Conservation (phyloP, 306 rosid genomes). For the Quercus aquifolioides region DNA sequence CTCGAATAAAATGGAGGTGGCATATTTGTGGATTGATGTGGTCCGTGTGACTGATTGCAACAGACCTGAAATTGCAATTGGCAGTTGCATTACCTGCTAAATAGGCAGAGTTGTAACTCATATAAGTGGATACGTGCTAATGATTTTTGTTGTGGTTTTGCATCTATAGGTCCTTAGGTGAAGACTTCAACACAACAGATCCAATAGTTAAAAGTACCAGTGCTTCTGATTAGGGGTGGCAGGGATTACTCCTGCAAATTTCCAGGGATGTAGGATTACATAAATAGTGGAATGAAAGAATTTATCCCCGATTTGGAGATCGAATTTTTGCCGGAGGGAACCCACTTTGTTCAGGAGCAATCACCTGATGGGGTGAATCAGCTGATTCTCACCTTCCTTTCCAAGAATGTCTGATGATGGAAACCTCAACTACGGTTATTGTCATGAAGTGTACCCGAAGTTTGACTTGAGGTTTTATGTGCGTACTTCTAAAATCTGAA, state of each 20-base stretch:
- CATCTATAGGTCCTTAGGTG: constrained; percentile 45
- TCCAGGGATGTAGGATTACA: constrained; percentile 60
- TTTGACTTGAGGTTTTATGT: not conserved
- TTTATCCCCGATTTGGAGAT: constrained; percentile 57
- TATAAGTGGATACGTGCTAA: constrained; percentile 7
- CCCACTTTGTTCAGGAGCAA: constrained; percentile 88
- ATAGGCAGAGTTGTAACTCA: not conserved
- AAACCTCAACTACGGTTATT: not conserved
- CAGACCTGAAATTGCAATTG: not conserved
- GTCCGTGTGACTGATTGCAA: not conserved
- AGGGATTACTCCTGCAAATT: constrained; percentile 63
- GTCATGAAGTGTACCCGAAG: not conserved
- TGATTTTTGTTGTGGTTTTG: constrained; percentile 2
- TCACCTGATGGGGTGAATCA: constrained; percentile 63
- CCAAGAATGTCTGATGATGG: constrained; percentile 44
- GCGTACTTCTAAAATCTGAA: not conserved
- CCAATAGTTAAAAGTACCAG: constrained; percentile 49
- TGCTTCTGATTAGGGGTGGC: constrained; percentile 54
- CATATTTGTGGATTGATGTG: not conserved
- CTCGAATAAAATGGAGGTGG: not conserved
- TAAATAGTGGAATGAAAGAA: constrained; percentile 53
- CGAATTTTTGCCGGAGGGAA: constrained; percentile 63
- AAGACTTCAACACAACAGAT: constrained; percentile 36
- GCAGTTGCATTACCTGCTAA: not conserved
- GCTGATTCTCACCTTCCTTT: constrained; percentile 57